These are phyloP conservation scores for Cladosporium sp. DNA, from an alignment of 2,329 filamentous ascomycete genomes.

Conservation along the genomic window DNA sequence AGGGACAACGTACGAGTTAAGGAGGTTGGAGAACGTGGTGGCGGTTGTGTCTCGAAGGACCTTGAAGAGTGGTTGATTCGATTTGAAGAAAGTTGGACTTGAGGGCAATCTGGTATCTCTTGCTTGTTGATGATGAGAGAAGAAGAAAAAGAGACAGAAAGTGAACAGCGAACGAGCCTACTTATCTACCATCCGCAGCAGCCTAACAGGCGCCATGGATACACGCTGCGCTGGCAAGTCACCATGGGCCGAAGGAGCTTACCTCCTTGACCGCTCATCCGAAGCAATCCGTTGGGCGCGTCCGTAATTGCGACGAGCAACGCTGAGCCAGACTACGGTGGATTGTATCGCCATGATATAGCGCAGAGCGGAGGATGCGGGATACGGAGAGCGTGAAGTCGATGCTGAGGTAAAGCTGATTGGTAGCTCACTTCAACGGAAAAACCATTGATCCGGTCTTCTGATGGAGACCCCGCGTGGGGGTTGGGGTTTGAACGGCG, in stretches of 20 bases:
- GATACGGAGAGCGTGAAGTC: conserved; percentile 8
- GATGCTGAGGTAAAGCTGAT: neutral
- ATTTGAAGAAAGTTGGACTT: neutral
- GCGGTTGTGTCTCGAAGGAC: conserved; percentile 49
- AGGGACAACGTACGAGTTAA: conserved; percentile 76
- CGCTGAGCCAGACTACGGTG: conserved; percentile 16
- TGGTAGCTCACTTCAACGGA: neutral
- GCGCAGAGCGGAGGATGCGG: conserved; percentile 11
- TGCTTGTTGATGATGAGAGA: neutral
- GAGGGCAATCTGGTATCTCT: neutral
- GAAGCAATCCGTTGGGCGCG: conserved; percentile 13
- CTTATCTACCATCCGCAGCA: conserved; percentile 15
- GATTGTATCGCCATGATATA: conserved; percentile 17
- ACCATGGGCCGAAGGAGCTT: conserved; percentile 1
- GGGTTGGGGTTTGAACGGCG: neutral
- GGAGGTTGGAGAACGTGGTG: conserved; percentile 98
- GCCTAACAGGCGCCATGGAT: neutral
- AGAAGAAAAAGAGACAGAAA: conserved; percentile 12
- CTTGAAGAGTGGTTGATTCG: neutral
- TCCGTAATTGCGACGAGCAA: conserved; percentile 15
- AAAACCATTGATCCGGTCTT: conserved; percentile 4
- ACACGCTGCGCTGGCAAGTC: conserved; percentile 15
- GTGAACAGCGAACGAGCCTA: conserved; percentile 7
- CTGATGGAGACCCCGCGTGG: conserved; percentile 1
- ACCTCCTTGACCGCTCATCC: conserved; percentile 16